A percentile compares a stretch with the other conserved stretches of the same genome.
Conservation (phyloP, 2,329 filamentous ascomycete genomes). For the Penicillium sp. region DNA sequence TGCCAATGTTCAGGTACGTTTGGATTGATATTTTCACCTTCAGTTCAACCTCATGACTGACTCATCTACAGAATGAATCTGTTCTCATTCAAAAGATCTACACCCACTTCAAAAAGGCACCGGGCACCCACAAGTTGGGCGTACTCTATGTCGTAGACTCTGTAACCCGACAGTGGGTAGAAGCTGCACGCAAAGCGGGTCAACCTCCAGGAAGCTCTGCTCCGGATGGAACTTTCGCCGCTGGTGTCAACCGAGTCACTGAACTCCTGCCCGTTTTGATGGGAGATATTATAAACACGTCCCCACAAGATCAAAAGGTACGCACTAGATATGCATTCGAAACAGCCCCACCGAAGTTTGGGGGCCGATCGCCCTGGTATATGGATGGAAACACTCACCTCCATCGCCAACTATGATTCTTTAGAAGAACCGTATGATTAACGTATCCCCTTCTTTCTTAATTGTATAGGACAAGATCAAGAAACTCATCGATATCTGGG, state of each 20-base stretch:
- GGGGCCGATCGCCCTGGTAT: constrained; percentile 8
- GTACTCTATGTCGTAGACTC: constrained; percentile 99
- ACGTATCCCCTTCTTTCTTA: constrained; percentile 49
- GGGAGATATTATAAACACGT: constrained; percentile 87
- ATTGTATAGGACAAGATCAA: constrained; percentile 85
- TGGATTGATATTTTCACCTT: background rate
- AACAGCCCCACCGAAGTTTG: constrained; percentile 20
- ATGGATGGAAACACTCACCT: background rate
- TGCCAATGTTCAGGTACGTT: constrained; percentile 78
- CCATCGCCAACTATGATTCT: background rate
- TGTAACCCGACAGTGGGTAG: constrained; percentile 98
- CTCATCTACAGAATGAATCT: constrained; percentile 73
- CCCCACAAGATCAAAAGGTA: constrained; percentile 96
- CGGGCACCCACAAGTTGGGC: constrained; percentile 93
- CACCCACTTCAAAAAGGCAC: constrained; percentile 94
- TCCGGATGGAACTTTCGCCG: constrained; percentile 88
- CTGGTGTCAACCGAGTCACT: constrained; percentile 93
- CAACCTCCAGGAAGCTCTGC: constrained; percentile 79
- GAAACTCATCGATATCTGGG: constrained; percentile 97
- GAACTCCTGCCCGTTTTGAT: constrained; percentile 91
- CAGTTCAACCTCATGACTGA: constrained; percentile 21
- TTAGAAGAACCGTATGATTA: constrained; percentile 47
- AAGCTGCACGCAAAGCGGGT: constrained; percentile 83
- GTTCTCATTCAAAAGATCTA: constrained; percentile 94
- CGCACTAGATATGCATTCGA: constrained; percentile 52